Evolutionary conservation across 2,329 filamentous ascomycete genomes (phyloP), one percentile per base, ranked within the genome.

Genomic region (Geosmithia putterillii): DNA sequence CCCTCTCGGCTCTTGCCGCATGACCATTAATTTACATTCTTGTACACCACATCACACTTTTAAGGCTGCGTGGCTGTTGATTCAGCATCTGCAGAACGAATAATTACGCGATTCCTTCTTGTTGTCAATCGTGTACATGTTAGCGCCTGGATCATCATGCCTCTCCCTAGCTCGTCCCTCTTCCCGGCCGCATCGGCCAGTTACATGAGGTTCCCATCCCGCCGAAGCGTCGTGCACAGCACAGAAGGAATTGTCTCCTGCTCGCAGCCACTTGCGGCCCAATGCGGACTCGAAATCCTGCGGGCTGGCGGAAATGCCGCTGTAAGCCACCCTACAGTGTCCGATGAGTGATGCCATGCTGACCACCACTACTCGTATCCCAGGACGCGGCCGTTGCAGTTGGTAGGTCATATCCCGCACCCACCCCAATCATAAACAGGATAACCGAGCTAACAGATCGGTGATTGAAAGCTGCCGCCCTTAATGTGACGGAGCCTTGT

Each of bases 381-480:
- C 42, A 94, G 86, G 90, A 96, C 69, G 90, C 92, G n/a, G 90
- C 92, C 8, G 86, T 96, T 4, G 92, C 92, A 38, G 86, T 94
- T 47, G 83, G 82, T 85, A 70, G 15, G 42, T 25, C 5, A 2
- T 41, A 2, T 32, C 4, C 28, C 15, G 10, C 6, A 7, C 15
- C 12, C 6, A 38, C 36, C 4, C 17, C 20, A 38, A 38, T 38
- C 12, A 38, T 4, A 18, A 38, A 8, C 8, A 4, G 18, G 18
- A 38, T 14, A n/a, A 38, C 9, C 28, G 2, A 19, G 3, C 37
- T 43, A 34, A 41, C 28, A 20, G 15, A 25, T n/a, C 41, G 47
- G 42, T 22, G n/a, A 4, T 4, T 5, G 3, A 4, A 45, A 86
- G 90, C 92, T 38, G 92, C 92, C 25, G 88, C 81, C 5, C 71